A percentile compares a stretch with the other conserved stretches of the same genome.
phyloP scores from a whole-genome alignment of 2,329 filamentous ascomycete species.

The Trichoderma simmonsii region DNA sequence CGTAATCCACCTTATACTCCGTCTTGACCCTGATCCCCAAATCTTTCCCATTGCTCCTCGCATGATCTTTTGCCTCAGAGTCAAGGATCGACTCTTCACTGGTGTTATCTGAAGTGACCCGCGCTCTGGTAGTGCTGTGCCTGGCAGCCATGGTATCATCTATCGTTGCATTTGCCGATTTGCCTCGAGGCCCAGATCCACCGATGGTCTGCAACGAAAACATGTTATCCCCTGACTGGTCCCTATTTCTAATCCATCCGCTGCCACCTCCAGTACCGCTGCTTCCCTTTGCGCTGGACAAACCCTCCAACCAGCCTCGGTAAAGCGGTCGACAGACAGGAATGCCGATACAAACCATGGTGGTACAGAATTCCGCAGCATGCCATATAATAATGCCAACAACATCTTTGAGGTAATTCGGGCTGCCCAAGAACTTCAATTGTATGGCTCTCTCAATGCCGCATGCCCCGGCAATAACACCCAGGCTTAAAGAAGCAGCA shows the following conservation, averaged over 20 bases:
- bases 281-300: not conserved
- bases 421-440: not conserved
- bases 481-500: not conserved
- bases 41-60: not conserved
- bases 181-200: not conserved
- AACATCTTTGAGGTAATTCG: not conserved
- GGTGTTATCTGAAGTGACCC: not conserved
- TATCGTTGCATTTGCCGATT: no score
- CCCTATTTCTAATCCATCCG: not conserved
- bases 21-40: not conserved
- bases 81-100: not conserved
- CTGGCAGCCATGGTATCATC: not conserved
- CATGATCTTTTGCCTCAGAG: not conserved
- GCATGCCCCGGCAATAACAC: not conserved
- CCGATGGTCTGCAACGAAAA: not conserved
- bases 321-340: not conserved
- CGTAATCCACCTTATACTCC: not conserved
- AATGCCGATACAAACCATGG: slow-evolving; percentile 5
- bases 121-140: not conserved
- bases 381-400: not conserved
- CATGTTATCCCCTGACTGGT: not conserved
- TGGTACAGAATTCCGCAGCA: not conserved
- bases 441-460: not conserved
- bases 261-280: not conserved
- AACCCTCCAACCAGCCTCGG: not conserved